A percentile compares a stretch with the other conserved stretches of the same genome.
Evolutionary conservation across 352 stramenopile genomes (phyloP).

Genomic region (Discostella stelligera): DNA sequence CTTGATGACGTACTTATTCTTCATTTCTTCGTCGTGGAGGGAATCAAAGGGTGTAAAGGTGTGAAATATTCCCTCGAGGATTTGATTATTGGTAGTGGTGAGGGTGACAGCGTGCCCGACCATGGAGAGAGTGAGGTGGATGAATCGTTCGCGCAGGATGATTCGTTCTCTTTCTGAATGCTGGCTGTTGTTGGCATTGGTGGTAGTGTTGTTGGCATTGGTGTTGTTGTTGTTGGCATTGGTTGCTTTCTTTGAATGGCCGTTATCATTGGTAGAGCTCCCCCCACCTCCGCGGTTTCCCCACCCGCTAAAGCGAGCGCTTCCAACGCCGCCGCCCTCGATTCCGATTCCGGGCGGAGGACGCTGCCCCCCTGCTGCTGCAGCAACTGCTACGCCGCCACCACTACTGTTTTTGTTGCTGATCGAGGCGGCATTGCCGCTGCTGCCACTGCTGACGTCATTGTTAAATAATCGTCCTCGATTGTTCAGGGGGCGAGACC

Average conservation of each 20-base stretch:
- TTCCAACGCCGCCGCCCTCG: not conserved
- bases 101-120: slow-evolving; percentile 66
- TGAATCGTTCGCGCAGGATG: slow-evolving; percentile 63
- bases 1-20: slow-evolving; percentile 73
- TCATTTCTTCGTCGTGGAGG: slow-evolving; percentile 25
- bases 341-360: slow-evolving; percentile 60
- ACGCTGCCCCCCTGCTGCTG: slow-evolving; percentile 5
- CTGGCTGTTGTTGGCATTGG: not conserved
- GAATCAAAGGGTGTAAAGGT: slow-evolving; percentile 70
- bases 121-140: slow-evolving; percentile 67
- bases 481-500: slow-evolving; percentile 38
- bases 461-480: slow-evolving; percentile 5
- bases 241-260: not conserved
- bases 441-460: not conserved
- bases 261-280: not conserved
- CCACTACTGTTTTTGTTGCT: not conserved
- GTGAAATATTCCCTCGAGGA: slow-evolving; percentile 77
- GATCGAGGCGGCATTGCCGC: not conserved
- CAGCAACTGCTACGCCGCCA: slow-evolving; percentile 12
- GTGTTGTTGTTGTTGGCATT: not conserved
- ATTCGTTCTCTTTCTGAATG: not conserved
- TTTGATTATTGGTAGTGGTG: slow-evolving; percentile 46
- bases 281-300: slow-evolving; percentile 3
- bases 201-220: not conserved
- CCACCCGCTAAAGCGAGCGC: not conserved